phyloP scores from a whole-genome alignment of 2,329 filamentous ascomycete species.

The Microcyclospora tardicrescens region DNA sequence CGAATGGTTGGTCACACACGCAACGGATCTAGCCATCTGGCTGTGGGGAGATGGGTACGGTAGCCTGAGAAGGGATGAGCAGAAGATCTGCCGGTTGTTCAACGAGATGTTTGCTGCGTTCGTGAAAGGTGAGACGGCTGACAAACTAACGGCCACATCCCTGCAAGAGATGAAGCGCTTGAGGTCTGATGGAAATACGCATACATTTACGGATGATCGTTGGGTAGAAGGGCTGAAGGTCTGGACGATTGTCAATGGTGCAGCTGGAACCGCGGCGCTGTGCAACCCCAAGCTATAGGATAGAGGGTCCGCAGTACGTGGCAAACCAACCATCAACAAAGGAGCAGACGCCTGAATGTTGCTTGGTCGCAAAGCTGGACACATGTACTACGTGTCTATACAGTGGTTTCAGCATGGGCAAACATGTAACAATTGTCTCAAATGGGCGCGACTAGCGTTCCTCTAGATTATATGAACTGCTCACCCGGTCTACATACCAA shows the following conservation, averaged over 20 bases:
- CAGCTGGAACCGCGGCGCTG: no score
- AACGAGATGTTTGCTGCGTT: slow-evolving; percentile 29
- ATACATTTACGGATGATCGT: slow-evolving; percentile 32
- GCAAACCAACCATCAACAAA: no score
- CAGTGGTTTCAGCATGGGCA: no score
- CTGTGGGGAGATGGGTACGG: slow-evolving; percentile 39
- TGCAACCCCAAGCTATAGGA: slow-evolving; percentile 10
- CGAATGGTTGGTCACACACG: slow-evolving; percentile 43
- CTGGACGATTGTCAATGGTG: slow-evolving; percentile 31
- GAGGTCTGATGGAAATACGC: slow-evolving; percentile 33
- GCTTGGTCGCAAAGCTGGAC: no score
- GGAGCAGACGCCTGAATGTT: no score
- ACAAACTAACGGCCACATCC: slow-evolving; percentile 5
- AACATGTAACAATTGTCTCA: no score
- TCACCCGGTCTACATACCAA: no score
- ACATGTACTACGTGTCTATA: no score
- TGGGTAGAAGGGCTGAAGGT: slow-evolving; percentile 36
- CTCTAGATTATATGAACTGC: no score
- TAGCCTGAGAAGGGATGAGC: slow-evolving; percentile 32
- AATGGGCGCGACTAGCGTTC: no score
- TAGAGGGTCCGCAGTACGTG: neutral
- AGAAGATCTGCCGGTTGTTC: slow-evolving; percentile 27
- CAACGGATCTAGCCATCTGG: slow-evolving; percentile 42
- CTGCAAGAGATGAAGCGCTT: slow-evolving; percentile 31
- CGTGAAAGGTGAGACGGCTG: slow-evolving; percentile 19